These are phyloP conservation scores for Globisporangium alternatum DNA, from an alignment of 352 stramenopile genomes.

Conservation along the genomic window DNA sequence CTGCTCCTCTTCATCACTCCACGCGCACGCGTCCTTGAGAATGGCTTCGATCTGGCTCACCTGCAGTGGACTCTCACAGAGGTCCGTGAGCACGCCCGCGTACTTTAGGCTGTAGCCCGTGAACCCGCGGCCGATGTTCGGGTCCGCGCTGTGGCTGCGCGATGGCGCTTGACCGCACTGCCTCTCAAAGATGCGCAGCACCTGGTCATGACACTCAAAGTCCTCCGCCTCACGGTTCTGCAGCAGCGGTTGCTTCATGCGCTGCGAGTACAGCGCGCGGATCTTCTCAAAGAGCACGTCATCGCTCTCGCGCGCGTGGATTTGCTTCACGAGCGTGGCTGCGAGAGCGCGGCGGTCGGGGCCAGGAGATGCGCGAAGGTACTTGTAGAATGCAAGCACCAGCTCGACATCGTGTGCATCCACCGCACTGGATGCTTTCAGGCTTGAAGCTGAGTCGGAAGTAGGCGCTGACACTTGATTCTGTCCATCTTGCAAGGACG, in stretches of 20 bases:
- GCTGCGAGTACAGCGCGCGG: constrained; percentile 28
- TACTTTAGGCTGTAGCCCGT: constrained; percentile 76
- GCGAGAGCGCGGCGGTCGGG: constrained; percentile 35
- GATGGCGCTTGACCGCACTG: constrained; percentile 12
- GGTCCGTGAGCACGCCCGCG: constrained; percentile 39
- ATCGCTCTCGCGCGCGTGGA: constrained; percentile 44
- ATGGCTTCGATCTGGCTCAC: constrained; percentile 27
- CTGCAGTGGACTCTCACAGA: constrained; percentile 33
- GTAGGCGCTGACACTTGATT: not conserved
- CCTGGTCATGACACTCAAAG: constrained; percentile 38
- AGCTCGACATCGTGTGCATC: constrained; percentile 71
- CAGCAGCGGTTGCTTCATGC: constrained; percentile 22
- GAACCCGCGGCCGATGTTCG: constrained; percentile 35
- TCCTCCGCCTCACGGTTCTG: constrained; percentile 23
- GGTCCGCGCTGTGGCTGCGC: constrained; percentile 18
- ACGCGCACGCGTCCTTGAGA: constrained; percentile 29
- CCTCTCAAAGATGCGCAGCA: constrained; percentile 27
- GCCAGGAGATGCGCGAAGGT: constrained; percentile 47
- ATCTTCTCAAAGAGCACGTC: constrained; percentile 63
- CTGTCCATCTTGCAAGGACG: not conserved
- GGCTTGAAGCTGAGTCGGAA: not conserved
- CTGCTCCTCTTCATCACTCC: not conserved
- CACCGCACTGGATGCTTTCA: constrained; percentile 25
- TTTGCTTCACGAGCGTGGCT: constrained; percentile 33
- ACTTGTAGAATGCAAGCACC: constrained; percentile 77